phyloP scores from a whole-genome alignment of 805 yeast genomes.

The Maudiozyma barnettii region DNA sequence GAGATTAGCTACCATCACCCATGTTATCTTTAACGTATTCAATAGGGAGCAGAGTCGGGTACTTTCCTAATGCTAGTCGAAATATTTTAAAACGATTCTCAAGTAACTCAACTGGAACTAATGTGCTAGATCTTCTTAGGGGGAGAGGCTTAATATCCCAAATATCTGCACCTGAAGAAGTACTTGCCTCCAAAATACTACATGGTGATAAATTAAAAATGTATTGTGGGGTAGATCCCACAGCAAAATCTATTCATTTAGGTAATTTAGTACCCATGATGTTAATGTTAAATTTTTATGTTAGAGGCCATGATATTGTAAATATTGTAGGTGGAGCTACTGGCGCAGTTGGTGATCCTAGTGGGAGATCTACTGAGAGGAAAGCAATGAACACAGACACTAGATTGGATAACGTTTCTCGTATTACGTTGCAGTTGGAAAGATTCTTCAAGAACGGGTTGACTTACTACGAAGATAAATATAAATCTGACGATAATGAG shows the following conservation, averaged over 20 bases:
- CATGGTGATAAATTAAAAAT: conserved; percentile 38
- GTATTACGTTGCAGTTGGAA: conserved; percentile 53
- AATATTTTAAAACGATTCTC: too few relatives aligned
- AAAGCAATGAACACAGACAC: conserved; percentile 41
- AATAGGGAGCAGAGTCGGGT: too few relatives aligned
- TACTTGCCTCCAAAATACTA: conserved; percentile 8
- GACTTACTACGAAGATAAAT: conserved; percentile 43
- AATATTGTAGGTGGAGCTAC: conserved; percentile 93
- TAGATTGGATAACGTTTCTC: conserved; percentile 46
- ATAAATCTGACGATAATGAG: conserved; percentile 29
- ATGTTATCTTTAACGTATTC: too few relatives aligned
- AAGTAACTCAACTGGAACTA: neutral
- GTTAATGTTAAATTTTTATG: conserved; percentile 71
- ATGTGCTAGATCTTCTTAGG: conserved; percentile 11
- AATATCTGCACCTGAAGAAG: conserved; percentile 22
- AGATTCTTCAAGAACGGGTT: conserved; percentile 53
- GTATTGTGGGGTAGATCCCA: conserved; percentile 95
- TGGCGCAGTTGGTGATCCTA: conserved; percentile 93
- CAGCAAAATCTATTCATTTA: conserved; percentile 79
- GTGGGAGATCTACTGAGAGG: conserved; percentile 80
- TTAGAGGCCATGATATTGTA: conserved; percentile 77
- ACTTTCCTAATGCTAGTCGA: too few relatives aligned
- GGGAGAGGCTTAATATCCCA: conserved; percentile 25
- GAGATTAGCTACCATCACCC: too few relatives aligned
- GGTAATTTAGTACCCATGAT: conserved; percentile 86